A percentile compares a stretch with the other conserved stretches of the same genome.
phyloP scores from a whole-genome alignment of 257 asterid genomes.

The Solanum sitiens region DNA sequence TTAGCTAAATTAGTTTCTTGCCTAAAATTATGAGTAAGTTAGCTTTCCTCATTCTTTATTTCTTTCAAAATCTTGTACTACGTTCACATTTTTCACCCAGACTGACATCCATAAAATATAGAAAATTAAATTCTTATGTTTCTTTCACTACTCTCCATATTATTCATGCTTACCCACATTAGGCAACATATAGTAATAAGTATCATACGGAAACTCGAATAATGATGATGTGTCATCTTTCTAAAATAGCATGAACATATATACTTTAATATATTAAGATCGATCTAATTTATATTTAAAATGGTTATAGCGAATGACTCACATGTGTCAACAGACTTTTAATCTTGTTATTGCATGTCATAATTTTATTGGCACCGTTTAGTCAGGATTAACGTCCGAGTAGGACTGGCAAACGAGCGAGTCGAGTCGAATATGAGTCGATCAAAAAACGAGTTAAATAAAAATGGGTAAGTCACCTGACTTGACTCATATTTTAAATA shows the following conservation, averaged over 20 bases:
- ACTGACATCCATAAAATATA: background rate
- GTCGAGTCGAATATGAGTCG: no score
- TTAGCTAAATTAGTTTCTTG: background rate
- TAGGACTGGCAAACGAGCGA: no score
- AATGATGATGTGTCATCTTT: background rate
- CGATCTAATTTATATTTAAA: background rate
- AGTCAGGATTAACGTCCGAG: background rate
- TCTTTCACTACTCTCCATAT: background rate
- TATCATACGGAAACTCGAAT: background rate
- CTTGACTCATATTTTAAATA: no score
- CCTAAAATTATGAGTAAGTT: background rate
- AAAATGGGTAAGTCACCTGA: no score
- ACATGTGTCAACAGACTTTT: background rate
- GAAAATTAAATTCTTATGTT: background rate
- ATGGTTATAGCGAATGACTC: background rate
- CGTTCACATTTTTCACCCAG: background rate
- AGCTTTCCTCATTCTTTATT: background rate
- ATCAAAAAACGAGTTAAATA: no score
- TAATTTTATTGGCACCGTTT: background rate
- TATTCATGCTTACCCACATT: background rate
- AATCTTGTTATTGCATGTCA: background rate
- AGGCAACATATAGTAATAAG: background rate
- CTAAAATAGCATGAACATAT: background rate
- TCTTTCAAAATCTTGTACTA: background rate
- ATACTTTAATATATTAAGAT: background rate